A percentile compares a stretch with the other conserved stretches of the same genome.
Evolutionary conservation across 345 rosid genomes (phyloP).

Genomic region (Iberis pinnata): DNA sequence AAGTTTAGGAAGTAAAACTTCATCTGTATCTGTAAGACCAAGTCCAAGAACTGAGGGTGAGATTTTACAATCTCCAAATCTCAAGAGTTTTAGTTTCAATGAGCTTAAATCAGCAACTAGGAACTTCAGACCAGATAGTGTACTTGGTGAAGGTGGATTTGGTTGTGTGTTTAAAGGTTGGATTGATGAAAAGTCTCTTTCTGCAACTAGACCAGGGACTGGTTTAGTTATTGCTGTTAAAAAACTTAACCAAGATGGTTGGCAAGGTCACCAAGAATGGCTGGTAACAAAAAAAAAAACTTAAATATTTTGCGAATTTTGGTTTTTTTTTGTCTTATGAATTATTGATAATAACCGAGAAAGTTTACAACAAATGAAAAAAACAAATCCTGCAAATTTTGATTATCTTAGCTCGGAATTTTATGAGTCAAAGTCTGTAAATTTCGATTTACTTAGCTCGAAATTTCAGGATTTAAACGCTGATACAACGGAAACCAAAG

Average conservation of each 20-base stretch:
- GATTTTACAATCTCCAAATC: slow-evolving; percentile 55
- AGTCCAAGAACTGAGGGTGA: slow-evolving; percentile 65
- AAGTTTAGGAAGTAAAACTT: slow-evolving; percentile 38
- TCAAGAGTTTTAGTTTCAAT: slow-evolving; percentile 49
- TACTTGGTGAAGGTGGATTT: slow-evolving; percentile 77
- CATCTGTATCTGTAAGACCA: slow-evolving; percentile 38
- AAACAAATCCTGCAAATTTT: too few species aligned
- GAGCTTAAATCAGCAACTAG: slow-evolving; percentile 64
- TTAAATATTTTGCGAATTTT: background rate
- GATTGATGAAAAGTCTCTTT: slow-evolving; percentile 58
- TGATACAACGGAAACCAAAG: too few species aligned
- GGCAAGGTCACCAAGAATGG: slow-evolving; percentile 80
- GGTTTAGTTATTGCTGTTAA: slow-evolving; percentile 71
- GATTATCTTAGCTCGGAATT: too few species aligned
- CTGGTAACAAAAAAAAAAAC: slow-evolving; percentile 33
- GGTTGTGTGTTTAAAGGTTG: slow-evolving; percentile 81
- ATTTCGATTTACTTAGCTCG: too few species aligned
- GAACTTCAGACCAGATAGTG: slow-evolving; percentile 73
- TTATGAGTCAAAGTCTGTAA: too few species aligned
- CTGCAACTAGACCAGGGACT: slow-evolving; percentile 68
- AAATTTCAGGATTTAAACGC: too few species aligned
- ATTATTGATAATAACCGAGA: too few species aligned
- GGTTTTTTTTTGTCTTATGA: background rate
- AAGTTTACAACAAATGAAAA: too few species aligned
- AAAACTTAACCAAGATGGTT: slow-evolving; percentile 61